Evolutionary conservation across 2,329 filamentous ascomycete species (phyloP), one percentile per base, ranked within the genome.

Genomic region (Lachnellula arida): DNA sequence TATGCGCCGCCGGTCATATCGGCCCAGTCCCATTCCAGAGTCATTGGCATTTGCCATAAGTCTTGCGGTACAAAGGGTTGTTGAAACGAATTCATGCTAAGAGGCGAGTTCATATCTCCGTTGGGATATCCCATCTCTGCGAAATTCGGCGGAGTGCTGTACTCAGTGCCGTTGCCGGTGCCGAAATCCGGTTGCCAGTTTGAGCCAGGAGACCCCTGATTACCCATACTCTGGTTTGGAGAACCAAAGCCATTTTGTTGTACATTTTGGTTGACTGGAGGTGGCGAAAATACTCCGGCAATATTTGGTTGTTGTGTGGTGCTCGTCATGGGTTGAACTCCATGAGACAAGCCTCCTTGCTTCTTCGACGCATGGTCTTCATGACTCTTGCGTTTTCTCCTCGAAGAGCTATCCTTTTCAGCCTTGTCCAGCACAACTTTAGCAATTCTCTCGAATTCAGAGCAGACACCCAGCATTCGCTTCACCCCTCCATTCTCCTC

Each of bases 371-470:
- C 46, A 51, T 61, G 61, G 35, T 68, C 65, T 8, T 87, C 85
- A 46, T 83, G 77, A 59, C 81, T 85, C 79, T 96, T 97, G 58
- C 93, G 84, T 77, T 97, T 97, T 55, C 90, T 84, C 57, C 89
- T 84, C 5, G 65, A 65, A 1, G 67, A 67, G 15, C 57, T 63
- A n/a, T 97, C 93, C 67, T 88, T 91, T 68, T 97, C 93, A 0
- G 90, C 84, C 70, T 92, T 96, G 57, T 97, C 93, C 46, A 97
- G 85, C 8, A 96, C 91, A 3, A 91, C 85, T 68, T 87, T 90
- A 37, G 91, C 91, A 61, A 99, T 97, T 56, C 94, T 85, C 71
- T 96, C 92, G 65, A 99, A 99, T 68, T 99, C 94, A n/a, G 89
- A 84, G 71, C 93, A 97, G 1, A 97, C 87, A 23, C 87, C 88